These are phyloP conservation scores for Auriscalpium vulgare DNA, from an alignment of 768 basidiomycete genomes.

Conservation along the genomic window DNA sequence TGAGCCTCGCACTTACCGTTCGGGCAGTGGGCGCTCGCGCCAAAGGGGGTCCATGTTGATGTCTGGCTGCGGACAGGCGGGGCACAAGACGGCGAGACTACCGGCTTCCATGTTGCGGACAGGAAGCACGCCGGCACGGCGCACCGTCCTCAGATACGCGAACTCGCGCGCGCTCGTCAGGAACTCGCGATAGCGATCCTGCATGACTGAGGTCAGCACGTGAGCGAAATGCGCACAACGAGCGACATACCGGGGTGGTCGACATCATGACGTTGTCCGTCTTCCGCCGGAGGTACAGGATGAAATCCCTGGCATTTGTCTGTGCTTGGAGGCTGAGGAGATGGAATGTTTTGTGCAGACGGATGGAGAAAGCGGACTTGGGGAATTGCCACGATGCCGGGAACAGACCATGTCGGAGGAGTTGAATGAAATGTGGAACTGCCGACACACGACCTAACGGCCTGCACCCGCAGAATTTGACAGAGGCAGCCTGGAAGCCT, in stretches of 20 bases:
- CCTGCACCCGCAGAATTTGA: background rate
- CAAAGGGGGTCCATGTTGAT: background rate
- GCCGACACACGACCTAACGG: background rate
- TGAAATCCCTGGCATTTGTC: background rate
- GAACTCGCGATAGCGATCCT: background rate
- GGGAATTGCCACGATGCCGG: background rate
- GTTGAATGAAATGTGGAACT: background rate
- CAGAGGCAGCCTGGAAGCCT: background rate
- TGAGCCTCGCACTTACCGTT: too few relatives aligned
- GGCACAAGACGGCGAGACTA: background rate
- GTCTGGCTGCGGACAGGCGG: background rate
- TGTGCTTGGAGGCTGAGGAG: background rate
- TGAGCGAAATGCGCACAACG: background rate
- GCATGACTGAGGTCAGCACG: background rate
- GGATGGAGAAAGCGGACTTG: background rate
- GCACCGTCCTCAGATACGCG: background rate
- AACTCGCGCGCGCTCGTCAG: background rate
- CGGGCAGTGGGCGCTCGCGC: background rate
- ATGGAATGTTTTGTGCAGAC: background rate
- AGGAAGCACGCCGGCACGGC: background rate
- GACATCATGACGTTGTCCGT: background rate
- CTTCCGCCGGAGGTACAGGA: background rate
- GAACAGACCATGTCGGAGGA: background rate
- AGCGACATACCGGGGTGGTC: background rate
- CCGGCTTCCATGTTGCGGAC: background rate